These are phyloP conservation scores for Fusarium fracticaudum DNA, from an alignment of 2,329 filamentous ascomycete species.

Conservation along the genomic window DNA sequence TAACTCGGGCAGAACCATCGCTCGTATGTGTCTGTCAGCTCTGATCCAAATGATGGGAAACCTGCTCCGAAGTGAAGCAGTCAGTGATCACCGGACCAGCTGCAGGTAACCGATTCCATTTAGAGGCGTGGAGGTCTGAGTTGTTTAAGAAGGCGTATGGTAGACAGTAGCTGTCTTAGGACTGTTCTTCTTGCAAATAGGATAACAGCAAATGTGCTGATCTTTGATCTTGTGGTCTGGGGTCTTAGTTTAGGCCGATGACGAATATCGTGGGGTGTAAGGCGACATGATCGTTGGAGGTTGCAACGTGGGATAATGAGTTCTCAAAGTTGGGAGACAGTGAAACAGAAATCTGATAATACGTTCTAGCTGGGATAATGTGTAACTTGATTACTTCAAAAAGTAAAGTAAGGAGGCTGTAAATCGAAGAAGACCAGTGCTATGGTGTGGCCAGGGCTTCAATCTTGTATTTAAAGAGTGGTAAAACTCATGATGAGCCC, in stretches of 20 bases:
- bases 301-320: neutral
- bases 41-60: neutral
- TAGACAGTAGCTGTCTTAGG: slow-evolving; percentile 3
- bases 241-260: slow-evolving; percentile 30
- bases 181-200: slow-evolving; percentile 27
- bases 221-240: slow-evolving; percentile 27
- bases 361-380: neutral
- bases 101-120: slow-evolving; percentile 6
- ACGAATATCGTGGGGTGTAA: slow-evolving; percentile 42
- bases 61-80: neutral
- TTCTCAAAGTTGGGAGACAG: neutral
- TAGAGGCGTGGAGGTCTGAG: slow-evolving; percentile 17
- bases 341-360: neutral
- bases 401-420: neutral
- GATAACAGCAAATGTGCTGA: neutral
- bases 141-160: slow-evolving; percentile 11
- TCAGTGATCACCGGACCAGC: slow-evolving; percentile 12
- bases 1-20: neutral
- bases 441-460: neutral
- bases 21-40: neutral
- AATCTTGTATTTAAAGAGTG: slow-evolving; percentile 1
- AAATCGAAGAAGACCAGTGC: neutral
- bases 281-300: slow-evolving; percentile 31
- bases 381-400: neutral
- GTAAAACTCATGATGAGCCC: neutral